These are phyloP conservation scores for Camellia lanceoleosa DNA, from an alignment of 148 eudicot species.

Conservation along the genomic window DNA sequence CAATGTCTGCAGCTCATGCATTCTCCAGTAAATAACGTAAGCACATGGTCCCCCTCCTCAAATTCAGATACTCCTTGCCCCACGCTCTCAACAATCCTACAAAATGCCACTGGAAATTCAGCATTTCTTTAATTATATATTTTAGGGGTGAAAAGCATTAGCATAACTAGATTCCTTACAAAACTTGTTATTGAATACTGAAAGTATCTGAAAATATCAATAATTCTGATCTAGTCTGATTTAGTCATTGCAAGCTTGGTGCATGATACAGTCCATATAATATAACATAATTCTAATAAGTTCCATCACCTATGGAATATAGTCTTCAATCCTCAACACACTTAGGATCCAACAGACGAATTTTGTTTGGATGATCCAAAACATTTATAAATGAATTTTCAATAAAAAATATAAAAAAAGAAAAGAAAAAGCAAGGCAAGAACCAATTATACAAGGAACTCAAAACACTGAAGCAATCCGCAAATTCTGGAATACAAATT, in stretches of 20 bases:
- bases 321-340: too few relatives aligned
- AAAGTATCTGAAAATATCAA: not conserved
- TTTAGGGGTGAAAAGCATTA: not conserved
- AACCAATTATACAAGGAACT: too few relatives aligned
- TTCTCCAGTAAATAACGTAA: constrained; percentile 89
- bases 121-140: not conserved
- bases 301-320: too few relatives aligned
- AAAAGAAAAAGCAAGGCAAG: too few relatives aligned
- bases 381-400: too few relatives aligned
- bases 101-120: constrained; percentile 10
- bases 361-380: too few relatives aligned
- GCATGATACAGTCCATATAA: not conserved
- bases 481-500: too few relatives aligned
- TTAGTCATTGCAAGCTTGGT: not conserved
- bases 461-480: too few relatives aligned
- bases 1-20: constrained; percentile 90
- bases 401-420: too few relatives aligned
- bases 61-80: constrained; percentile 90
- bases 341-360: too few relatives aligned
- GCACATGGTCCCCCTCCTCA: constrained; percentile 83
- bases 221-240: not conserved
- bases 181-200: not conserved
- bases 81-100: constrained; percentile 94
- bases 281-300: not conserved
- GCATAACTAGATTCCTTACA: not conserved